Base-by-base conservation (phyloP, 2,329 filamentous ascomycete genomes). In the Stromatinia cepivora region DNA sequence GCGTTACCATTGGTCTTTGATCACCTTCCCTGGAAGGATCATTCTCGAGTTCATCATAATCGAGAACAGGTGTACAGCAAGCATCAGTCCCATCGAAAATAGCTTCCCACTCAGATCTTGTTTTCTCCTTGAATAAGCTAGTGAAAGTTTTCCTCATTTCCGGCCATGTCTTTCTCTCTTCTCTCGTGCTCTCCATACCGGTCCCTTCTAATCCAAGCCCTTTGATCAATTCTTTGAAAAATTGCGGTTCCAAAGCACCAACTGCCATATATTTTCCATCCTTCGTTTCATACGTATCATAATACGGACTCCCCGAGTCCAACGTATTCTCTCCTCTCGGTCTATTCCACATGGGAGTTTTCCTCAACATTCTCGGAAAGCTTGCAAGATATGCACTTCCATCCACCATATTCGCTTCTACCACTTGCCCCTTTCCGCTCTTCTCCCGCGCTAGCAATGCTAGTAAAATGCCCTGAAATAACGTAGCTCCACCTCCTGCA, bases 371-470 rank as follows among this genome's bases (percentile, higher is more conserved):
- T 46, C 94, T 84, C 65, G 92, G 90, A 81, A 94, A 94, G 0
- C 89, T 90, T 1, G 90, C 89, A 36, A 98, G 81, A 79, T 94
- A 94, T 48, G 88, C 87, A 31, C 86, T 87, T 11, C 94, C 94
- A 81, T 98, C 94, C 17, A 97, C 94, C 94, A 98, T 98, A 79
- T 97, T 97, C 22, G 92, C 92, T 81, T 97, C 93, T 11, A 98
- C 93, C 17, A 97, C 90, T 81, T 97, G 94, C 0, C 94, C 94
- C 2, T 81, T 82, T 0, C 92, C 92, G 0, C 84, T 88, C 56
- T 80, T 81, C 62, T 84, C 82, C 46, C 93, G 83, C 20, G 88
- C 84, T 13, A 96, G 76, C 70, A 98, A 80, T 0, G 95, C 94
- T 28, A 97, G 83, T 68, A 97, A 79, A 6, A 98, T 88, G 0